Evolutionary conservation across 2,329 filamentous ascomycete genomes (phyloP).

Genomic region (Teratosphaeriaceae sp.): DNA sequence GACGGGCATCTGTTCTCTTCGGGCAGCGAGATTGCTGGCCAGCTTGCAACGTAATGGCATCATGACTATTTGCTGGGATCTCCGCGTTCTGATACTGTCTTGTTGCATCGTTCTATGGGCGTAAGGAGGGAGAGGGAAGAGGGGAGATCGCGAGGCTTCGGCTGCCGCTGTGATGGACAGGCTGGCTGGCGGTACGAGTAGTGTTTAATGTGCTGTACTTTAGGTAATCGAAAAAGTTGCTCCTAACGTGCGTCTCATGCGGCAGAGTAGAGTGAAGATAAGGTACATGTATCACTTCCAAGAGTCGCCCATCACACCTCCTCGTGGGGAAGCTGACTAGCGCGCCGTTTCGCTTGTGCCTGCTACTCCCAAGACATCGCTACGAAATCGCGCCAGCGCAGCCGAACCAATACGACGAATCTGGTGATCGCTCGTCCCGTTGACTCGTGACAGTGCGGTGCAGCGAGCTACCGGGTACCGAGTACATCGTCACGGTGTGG

Average conservation of each 20-base stretch:
- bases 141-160: neutral
- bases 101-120: conserved; percentile 6
- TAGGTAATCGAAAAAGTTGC: neutral
- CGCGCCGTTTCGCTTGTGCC: neutral
- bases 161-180: neutral
- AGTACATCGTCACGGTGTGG: neutral
- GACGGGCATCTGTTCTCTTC: conserved; percentile 5
- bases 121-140: neutral
- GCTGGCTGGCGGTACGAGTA: neutral
- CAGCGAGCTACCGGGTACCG: neutral
- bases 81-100: conserved; percentile 6
- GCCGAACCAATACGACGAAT: neutral
- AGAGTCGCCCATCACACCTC: too few species aligned
- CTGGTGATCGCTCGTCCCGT: neutral
- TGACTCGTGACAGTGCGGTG: neutral
- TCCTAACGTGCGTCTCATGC: too few species aligned
- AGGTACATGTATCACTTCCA: too few species aligned
- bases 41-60: conserved; percentile 7
- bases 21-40: conserved; percentile 9
- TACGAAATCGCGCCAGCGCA: neutral
- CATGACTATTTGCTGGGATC: conserved; percentile 9
- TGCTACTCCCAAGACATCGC: neutral
- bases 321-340: too few species aligned
- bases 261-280: too few species aligned
- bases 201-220: neutral